These are phyloP conservation scores for Dryas drummondii DNA, from an alignment of 306 rosid species.

Conservation along the genomic window DNA sequence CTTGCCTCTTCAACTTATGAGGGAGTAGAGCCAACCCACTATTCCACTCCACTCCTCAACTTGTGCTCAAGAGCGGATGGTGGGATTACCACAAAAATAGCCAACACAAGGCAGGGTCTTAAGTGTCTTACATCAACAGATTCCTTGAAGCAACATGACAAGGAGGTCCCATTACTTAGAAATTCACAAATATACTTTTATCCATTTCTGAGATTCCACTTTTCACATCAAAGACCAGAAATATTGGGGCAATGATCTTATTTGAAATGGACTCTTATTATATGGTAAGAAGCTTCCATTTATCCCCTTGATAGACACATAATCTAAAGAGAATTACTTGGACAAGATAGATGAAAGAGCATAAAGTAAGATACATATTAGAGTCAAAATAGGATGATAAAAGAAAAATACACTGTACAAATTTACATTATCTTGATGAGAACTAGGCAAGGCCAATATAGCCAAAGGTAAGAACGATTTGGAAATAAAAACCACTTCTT, in stretches of 20 bases:
- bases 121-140: slow-evolving; percentile 17
- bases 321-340: neutral
- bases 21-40: slow-evolving; percentile 4
- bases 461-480: slow-evolving; percentile 18
- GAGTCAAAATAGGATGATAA: neutral
- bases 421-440: slow-evolving; percentile 27
- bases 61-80: neutral
- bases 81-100: slow-evolving; percentile 7
- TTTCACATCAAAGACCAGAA: neutral
- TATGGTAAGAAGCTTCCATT: neutral
- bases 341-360: neutral
- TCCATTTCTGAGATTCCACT: neutral
- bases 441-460: slow-evolving; percentile 20
- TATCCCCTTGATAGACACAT: neutral
- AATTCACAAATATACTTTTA: neutral
- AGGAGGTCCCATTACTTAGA: neutral
- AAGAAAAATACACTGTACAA: slow-evolving; percentile 9
- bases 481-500: slow-evolving; percentile 7
- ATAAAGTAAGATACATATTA: neutral
- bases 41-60: slow-evolving; percentile 1
- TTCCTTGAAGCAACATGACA: slow-evolving; percentile 14
- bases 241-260: neutral
- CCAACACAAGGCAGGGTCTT: neutral
- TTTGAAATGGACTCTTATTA: neutral
- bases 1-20: neutral